Percentiles rank a stretch among this genome's conserved stretches.
These are phyloP conservation scores for Tanacetum coccineum DNA, from an alignment of 129 eudicot genomes.

Conservation along the genomic window DNA sequence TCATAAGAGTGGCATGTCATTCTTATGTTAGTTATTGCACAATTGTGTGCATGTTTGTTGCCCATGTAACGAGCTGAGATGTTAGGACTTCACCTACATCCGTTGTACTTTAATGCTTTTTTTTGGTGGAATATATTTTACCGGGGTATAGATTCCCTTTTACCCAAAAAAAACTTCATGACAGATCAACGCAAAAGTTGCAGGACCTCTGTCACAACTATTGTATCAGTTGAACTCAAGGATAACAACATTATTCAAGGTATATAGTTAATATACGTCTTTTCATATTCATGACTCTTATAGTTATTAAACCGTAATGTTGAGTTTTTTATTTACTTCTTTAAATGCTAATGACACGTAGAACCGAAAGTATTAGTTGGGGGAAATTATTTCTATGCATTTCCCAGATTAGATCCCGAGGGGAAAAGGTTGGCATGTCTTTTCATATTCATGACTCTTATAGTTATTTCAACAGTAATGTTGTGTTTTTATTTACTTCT, in stretches of 20 bases:
- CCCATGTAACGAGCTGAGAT: no score
- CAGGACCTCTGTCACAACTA: constrained; percentile 37
- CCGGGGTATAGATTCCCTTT: no score
- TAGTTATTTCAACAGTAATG: no score
- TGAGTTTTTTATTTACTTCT: not conserved
- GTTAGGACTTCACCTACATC: no score
- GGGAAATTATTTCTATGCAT: constrained; percentile 47
- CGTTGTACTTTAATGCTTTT: no score
- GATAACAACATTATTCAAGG: constrained; percentile 34
- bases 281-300: not conserved
- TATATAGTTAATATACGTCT: constrained; percentile 9
- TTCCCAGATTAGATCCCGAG: constrained; percentile 35
- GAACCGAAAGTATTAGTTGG: constrained; percentile 36
- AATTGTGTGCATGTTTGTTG: no score
- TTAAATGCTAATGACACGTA: constrained; percentile 8
- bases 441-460: no score
- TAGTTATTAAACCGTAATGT: not conserved
- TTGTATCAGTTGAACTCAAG: constrained; percentile 32
- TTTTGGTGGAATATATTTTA: no score
- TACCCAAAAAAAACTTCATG: no score
- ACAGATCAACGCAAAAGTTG: no score
- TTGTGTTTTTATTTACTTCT: not conserved
- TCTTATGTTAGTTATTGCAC: no score
- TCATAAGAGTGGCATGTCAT: no score
- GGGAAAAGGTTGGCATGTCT: constrained; percentile 41